Evolutionary conservation across 768 basidiomycete genomes (phyloP).

Genomic region (Leccinum uliginosum): DNA sequence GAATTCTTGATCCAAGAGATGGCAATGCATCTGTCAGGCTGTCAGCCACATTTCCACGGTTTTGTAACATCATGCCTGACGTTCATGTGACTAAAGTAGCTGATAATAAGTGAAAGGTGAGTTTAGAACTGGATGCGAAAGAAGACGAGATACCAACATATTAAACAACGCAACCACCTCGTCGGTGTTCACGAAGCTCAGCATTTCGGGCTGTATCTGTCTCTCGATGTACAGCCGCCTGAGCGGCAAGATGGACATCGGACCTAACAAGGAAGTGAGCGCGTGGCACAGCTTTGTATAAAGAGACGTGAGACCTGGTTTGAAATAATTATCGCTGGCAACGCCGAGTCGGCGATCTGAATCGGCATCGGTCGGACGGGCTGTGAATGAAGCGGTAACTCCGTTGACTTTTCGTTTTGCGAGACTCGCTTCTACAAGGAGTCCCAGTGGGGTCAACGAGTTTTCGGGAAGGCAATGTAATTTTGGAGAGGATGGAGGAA

Average conservation of each 20-base stretch:
- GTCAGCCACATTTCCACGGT: slow-evolving; percentile 5
- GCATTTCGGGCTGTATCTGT: slow-evolving; percentile 90
- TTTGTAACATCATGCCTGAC: slow-evolving; percentile 37
- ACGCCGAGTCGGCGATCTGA: slow-evolving; percentile 63
- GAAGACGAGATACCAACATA: slow-evolving; percentile 54
- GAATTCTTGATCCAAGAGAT: slow-evolving; percentile 79
- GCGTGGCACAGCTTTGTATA: neutral
- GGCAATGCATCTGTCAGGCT: slow-evolving; percentile 61
- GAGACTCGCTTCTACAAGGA: slow-evolving; percentile 86
- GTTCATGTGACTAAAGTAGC: slow-evolving; percentile 74
- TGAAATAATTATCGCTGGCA: slow-evolving; percentile 87
- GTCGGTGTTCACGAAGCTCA: slow-evolving; percentile 80
- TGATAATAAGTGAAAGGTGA: slow-evolving; percentile 26
- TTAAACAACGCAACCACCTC: slow-evolving; percentile 90
- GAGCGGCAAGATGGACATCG: slow-evolving; percentile 84
- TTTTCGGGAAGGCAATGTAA: slow-evolving; percentile 92
- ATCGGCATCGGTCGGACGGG: slow-evolving; percentile 34
- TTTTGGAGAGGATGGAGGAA: slow-evolving; percentile 63
- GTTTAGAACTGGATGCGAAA: neutral
- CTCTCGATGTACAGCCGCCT: slow-evolving; percentile 82
- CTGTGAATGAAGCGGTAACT: slow-evolving; percentile 37
- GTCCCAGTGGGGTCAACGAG: slow-evolving; percentile 83
- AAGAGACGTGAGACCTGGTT: slow-evolving; percentile 57
- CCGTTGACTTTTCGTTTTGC: slow-evolving; percentile 65
- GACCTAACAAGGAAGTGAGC: slow-evolving; percentile 44